A percentile compares a stretch with the other conserved stretches of the same genome.
These are phyloP conservation scores for Phellinidium pouzarii DNA, from an alignment of 1,284 basidiomycete genomes.

Conservation along the genomic window DNA sequence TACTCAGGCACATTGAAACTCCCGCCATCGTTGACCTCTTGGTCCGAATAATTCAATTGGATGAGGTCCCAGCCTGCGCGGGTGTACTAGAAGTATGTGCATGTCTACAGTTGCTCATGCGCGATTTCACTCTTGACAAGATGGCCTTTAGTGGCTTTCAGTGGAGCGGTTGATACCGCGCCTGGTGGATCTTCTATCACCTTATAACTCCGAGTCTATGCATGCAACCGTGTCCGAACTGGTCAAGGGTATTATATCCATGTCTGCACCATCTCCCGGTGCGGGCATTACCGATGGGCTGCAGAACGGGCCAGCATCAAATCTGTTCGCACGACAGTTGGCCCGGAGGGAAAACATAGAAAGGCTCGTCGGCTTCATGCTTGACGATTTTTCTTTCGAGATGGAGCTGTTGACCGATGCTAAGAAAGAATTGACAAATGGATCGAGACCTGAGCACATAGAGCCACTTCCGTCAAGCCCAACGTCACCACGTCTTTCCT, in stretches of 20 bases:
- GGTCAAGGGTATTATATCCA: conserved; percentile 91
- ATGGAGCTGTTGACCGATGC: conserved; percentile 17
- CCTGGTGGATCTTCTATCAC: conserved; percentile 80
- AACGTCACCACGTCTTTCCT: background rate
- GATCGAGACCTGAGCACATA: conserved; percentile 21
- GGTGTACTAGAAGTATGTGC: conserved; percentile 80
- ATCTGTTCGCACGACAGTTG: conserved; percentile 87
- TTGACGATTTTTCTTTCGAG: conserved; percentile 54
- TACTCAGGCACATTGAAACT: conserved; percentile 84
- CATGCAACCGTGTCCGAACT: conserved; percentile 89
- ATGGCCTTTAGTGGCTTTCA: conserved; percentile 72
- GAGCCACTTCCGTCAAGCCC: conserved; percentile 15
- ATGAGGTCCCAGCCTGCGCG: conserved; percentile 77
- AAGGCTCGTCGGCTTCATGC: conserved; percentile 75
- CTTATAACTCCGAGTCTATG: conserved; percentile 68
- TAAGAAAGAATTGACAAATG: conserved; percentile 22
- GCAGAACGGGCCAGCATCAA: conserved; percentile 70
- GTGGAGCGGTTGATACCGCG: conserved; percentile 78
- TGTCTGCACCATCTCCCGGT: conserved; percentile 85
- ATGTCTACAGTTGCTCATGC: conserved; percentile 25
- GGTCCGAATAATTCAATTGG: conserved; percentile 87
- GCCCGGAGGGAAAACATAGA: conserved; percentile 70
- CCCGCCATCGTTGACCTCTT: conserved; percentile 91
- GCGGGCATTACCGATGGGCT: conserved; percentile 58
- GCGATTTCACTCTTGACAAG: conserved; percentile 31